Evolutionary conservation across 1,139 yeast genomes (phyloP), one percentile per base, ranked within the genome.

Genomic region (Geotrichum candidum): DNA sequence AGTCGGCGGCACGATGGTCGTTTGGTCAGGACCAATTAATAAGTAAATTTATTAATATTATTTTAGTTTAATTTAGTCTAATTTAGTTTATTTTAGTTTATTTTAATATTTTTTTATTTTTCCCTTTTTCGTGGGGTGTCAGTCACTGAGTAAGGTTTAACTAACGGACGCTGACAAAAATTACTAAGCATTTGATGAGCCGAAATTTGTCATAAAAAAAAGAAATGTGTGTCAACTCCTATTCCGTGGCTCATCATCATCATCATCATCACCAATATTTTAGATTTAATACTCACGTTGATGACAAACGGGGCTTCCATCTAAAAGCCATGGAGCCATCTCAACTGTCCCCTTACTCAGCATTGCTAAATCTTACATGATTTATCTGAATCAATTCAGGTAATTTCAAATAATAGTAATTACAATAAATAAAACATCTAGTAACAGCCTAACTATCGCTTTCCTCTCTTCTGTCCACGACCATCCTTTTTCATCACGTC

Each of bases 401-500:
- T 29, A 9, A 1, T 29, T 29, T 9, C 9, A 29, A 29, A 29
- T 25, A 27, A 52, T 15, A 52, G n/a, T 11, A 27, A 51, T 9
- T 27, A 25, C 33, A 51, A 29, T 10, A 51, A 51, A 51, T 13
- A 29, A 13, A 2, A 31, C 5, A 51, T 6, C n/a, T 1, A 29
- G 29, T 25, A 29, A 10, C 6, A 10, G 22, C 29, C 11, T 23
- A 15, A 10, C 33, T 27, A 50, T 15, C 53, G 53, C n/a, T 50
- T 29, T 31, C 55, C 25, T 38, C 57, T 15, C 25, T n/a, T 31
- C 46, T 27, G 48, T 33, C 46, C 50, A 15, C 46, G 57, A 51
- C 53, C 38, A 23, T 31, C 53, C 62, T 55, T 57, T 61, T 23
- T 50, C 61, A 29, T 65, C 64, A 31, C 61, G 33, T 56, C 62